Evolutionary conservation across 768 basidiomycete genomes (phyloP).

Genomic region (Boletus rufocinnamomeus): DNA sequence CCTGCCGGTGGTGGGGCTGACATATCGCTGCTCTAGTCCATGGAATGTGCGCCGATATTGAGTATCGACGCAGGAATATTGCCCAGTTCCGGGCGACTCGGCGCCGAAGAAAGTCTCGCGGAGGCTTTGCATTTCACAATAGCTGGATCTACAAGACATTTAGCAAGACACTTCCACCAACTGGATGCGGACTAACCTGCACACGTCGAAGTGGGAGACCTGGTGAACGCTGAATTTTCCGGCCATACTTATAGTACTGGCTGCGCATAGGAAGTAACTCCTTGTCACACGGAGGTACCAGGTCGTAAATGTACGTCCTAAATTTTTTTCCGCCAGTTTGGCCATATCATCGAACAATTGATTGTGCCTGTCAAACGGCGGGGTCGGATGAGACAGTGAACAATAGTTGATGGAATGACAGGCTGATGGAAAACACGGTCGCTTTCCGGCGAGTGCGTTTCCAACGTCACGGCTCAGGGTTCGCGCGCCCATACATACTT

Average conservation of each 20-base stretch:
- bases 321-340: background rate
- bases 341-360: too few species aligned
- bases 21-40: constrained; percentile 21
- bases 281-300: background rate
- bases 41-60: constrained; percentile 22
- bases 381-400: background rate
- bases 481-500: background rate
- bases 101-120: background rate
- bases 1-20: constrained; percentile 23
- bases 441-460: background rate
- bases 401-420: background rate
- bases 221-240: too few species aligned
- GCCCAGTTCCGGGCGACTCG: background rate
- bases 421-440: background rate
- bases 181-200: constrained; percentile 7
- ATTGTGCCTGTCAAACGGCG: background rate
- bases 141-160: background rate
- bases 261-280: background rate
- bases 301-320: background rate
- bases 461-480: background rate
- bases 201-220: background rate
- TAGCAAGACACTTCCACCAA: background rate
- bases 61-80: constrained; percentile 14
- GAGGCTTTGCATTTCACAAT: background rate
- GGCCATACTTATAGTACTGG: constrained; percentile 8